Base-by-base conservation (phyloP, 2,329 filamentous ascomycete genomes). In the Fusarium dimerum region DNA sequence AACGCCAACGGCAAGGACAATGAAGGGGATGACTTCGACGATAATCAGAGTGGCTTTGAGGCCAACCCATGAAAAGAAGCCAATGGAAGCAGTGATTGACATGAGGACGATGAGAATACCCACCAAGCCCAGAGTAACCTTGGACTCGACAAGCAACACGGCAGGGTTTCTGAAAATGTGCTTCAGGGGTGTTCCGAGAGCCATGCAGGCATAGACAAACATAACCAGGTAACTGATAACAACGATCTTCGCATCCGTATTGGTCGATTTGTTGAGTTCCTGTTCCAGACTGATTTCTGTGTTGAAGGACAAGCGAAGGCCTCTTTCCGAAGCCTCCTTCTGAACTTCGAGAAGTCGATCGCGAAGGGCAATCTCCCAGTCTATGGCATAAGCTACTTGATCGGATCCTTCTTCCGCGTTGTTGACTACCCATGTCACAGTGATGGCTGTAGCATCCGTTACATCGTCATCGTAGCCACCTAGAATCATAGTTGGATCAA, bases 21-120 rank as follows among this genome's bases (percentile, higher is more conserved):
- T 87, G 72, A 99, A 99, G 0, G 94, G 94, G 59, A 99, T 99
- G 55, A 99, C 94, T 68, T 99, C 94, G 5, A 95, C 93, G 55
- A 99, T 99, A 66, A 99, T 99, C 60, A 99, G 78, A 0, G 94
- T 99, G 13, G 93, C 94, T 73, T 96, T 97, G 66, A 99, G 84
- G 1, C 92, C 92, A 38, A 86, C 83, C 69, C 91, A 94, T 1
- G 94, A 96, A 68, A 97, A 99, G 40, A 99, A 78, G 1, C 94
- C 94, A 48, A 99, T 93, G 0, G 93, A 97, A 1, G 94, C 91
- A 15, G 89, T 90, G 44, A 99, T 96, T 2, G 93, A 97, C 92
- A 99, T 96, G 57, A 99, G 76, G 6, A 99, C 94, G 59, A 99
- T 99, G 49, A 95, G 56, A 54, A 99, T 99, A 29, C 94, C 95